These are phyloP conservation scores for Umbelopsis isabellina DNA, from an alignment of 192 early-diverging fungal genomes.

Conservation along the genomic window DNA sequence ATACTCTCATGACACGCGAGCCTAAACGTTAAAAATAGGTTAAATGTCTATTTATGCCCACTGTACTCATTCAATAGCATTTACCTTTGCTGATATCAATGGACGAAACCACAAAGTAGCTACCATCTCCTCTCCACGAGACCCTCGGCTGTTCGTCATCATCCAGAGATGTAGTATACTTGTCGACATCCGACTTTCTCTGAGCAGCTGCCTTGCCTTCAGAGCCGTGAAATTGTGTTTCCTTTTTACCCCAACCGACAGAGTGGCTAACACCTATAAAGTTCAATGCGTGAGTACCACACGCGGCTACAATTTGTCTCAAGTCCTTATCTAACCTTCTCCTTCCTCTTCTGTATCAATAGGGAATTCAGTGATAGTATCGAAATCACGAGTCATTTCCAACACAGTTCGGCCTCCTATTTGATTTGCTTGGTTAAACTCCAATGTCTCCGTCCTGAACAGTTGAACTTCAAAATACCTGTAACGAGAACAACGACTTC, in stretches of 20 bases:
- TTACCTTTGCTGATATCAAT: slow-evolving; percentile 55
- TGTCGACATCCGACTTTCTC: slow-evolving; percentile 44
- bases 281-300: not conserved
- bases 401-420: slow-evolving; percentile 66
- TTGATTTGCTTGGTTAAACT: not conserved
- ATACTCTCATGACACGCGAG: slow-evolving; percentile 73
- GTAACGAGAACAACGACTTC: slow-evolving; percentile 84
- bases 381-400: slow-evolving; percentile 94
- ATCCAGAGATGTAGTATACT: slow-evolving; percentile 52
- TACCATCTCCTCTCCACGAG: slow-evolving; percentile 92
- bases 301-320: not conserved
- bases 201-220: slow-evolving; percentile 78
- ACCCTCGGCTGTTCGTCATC: slow-evolving; percentile 78
- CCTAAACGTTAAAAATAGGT: slow-evolving; percentile 32
- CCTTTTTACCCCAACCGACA: slow-evolving; percentile 97
- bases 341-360: slow-evolving; percentile 70
- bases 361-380: slow-evolving; percentile 82
- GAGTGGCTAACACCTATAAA: slow-evolving; percentile 63
- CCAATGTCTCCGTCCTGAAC: not conserved
- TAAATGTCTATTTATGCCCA: not conserved
- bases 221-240: slow-evolving; percentile 97
- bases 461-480: slow-evolving; percentile 38
- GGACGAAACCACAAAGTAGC: slow-evolving; percentile 77
- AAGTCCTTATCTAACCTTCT: slow-evolving; percentile 52
- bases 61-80: not conserved